Percentiles rank a stretch among this genome's conserved stretches.
These are phyloP conservation scores for Globisporangium takayamanum DNA, from an alignment of 352 stramenopile genomes.

Conservation along the genomic window DNA sequence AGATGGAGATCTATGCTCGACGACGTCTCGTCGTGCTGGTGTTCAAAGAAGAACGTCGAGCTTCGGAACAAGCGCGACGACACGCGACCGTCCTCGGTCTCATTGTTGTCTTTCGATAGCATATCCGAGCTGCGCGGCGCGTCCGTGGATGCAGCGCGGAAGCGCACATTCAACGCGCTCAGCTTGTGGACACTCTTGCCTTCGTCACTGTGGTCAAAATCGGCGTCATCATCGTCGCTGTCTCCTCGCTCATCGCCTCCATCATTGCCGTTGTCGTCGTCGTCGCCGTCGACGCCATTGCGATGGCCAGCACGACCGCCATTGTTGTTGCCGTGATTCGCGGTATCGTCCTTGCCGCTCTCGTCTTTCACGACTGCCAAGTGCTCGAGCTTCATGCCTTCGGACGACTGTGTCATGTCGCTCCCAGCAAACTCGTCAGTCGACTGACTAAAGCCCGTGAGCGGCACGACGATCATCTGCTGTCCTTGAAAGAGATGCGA, in stretches of 20 bases:
- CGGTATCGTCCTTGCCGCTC: background rate
- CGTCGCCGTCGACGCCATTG: background rate
- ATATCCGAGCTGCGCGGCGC: conserved; percentile 5
- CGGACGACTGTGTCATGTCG: conserved; percentile 5
- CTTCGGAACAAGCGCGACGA: conserved; percentile 6
- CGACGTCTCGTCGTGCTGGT: background rate
- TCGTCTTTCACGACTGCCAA: conserved; percentile 5
- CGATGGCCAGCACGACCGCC: background rate
- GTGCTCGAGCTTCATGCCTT: conserved; percentile 23
- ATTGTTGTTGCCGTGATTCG: too few relatives aligned
- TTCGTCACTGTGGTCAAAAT: background rate
- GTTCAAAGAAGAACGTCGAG: conserved; percentile 11
- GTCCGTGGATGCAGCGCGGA: background rate
- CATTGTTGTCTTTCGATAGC: background rate
- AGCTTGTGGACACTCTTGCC: background rate
- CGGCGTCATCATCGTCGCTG: background rate
- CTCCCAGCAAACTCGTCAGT: conserved; percentile 10
- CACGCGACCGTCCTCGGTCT: background rate
- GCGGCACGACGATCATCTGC: conserved; percentile 22
- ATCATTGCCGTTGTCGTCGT: background rate
- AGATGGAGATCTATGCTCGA: background rate
- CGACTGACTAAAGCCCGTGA: conserved; percentile 20
- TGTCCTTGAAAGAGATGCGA: conserved; percentile 27
- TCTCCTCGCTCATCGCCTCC: background rate
- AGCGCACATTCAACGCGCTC: background rate